Conservation (phyloP, 176 grass and related monocot species). For the Oryza meyeriana region DNA sequence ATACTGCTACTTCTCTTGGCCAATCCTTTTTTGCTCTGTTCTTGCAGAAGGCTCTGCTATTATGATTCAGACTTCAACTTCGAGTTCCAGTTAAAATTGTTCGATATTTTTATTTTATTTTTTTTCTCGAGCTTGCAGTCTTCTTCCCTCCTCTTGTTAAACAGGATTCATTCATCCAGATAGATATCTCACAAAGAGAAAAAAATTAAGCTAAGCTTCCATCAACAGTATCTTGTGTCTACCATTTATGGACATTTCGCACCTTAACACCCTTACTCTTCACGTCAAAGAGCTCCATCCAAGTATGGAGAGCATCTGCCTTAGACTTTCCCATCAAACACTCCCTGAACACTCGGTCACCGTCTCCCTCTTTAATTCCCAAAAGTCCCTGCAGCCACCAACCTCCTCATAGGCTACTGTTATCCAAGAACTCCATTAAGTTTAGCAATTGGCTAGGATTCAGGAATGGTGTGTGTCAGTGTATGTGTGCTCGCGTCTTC, state of each 20-base stretch:
- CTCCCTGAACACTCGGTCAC: constrained; percentile 29
- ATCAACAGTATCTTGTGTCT: constrained; percentile 12
- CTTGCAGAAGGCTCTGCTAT: not conserved
- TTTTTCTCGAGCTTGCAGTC: not conserved
- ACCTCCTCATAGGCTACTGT: constrained; percentile 10
- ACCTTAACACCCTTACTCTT: constrained; percentile 14
- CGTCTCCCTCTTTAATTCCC: constrained; percentile 41
- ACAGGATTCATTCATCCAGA: constrained; percentile 26
- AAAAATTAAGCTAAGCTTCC: constrained; percentile 10
- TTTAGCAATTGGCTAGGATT: not conserved
- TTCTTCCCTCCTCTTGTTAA: not conserved
- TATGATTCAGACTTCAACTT: not conserved
- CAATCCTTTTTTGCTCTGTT: constrained; percentile 6
- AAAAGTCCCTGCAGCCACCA: constrained; percentile 31
- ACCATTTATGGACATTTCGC: constrained; percentile 28
- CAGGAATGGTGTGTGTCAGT: not conserved
- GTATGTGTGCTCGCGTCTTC: not conserved
- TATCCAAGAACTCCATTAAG: constrained; percentile 5
- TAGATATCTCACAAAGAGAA: not conserved
- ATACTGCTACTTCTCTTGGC: not conserved
- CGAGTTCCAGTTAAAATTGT: not conserved
- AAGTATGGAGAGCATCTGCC: constrained; percentile 23
- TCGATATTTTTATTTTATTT: not conserved
- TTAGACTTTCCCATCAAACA: constrained; percentile 26
- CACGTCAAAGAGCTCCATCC: constrained; percentile 25